Percentiles rank a stretch among this genome's conserved stretches.
phyloP scores from a whole-genome alignment of 805 yeast species.

The Zygoascus biomembranicola region DNA sequence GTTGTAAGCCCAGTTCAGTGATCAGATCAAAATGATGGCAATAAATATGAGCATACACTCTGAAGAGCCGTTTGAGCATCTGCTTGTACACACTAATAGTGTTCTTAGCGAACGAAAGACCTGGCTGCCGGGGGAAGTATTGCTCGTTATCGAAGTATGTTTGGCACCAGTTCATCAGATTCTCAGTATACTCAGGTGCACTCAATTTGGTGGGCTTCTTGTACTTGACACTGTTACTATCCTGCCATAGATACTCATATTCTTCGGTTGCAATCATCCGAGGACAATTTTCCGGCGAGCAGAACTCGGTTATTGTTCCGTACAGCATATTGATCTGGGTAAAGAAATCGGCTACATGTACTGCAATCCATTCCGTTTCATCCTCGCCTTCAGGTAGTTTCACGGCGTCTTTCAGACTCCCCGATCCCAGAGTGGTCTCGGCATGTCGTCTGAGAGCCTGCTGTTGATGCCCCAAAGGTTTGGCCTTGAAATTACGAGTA shows the following conservation, averaged over 20 bases:
- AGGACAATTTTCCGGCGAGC: constrained; percentile 93
- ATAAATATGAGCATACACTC: constrained; percentile 95
- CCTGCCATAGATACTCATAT: constrained; percentile 96
- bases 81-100: constrained; percentile 74
- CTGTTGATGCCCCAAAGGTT: constrained; percentile 26
- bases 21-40: constrained; percentile 97
- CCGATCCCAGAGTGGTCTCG: constrained; percentile 91
- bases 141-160: constrained; percentile 84
- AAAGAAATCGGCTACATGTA: constrained; percentile 94
- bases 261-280: constrained; percentile 97
- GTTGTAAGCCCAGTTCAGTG: constrained; percentile 82
- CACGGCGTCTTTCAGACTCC: constrained; percentile 85
- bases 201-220: constrained; percentile 77
- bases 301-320: constrained; percentile 91
- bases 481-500: constrained; percentile 28
- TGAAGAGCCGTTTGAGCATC: constrained; percentile 80
- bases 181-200: constrained; percentile 93
- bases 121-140: constrained; percentile 81
- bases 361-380: constrained; percentile 90
- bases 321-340: constrained; percentile 95
- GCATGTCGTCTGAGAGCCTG: constrained; percentile 66
- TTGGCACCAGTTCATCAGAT: constrained; percentile 92
- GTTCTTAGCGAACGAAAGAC: constrained; percentile 85
- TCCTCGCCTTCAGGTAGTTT: constrained; percentile 90
- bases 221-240: constrained; percentile 38